A percentile compares a stretch with the other conserved stretches of the same genome.
Conservation (phyloP, 2,329 filamentous ascomycete genomes). For the Colletotrichum sp. region DNA sequence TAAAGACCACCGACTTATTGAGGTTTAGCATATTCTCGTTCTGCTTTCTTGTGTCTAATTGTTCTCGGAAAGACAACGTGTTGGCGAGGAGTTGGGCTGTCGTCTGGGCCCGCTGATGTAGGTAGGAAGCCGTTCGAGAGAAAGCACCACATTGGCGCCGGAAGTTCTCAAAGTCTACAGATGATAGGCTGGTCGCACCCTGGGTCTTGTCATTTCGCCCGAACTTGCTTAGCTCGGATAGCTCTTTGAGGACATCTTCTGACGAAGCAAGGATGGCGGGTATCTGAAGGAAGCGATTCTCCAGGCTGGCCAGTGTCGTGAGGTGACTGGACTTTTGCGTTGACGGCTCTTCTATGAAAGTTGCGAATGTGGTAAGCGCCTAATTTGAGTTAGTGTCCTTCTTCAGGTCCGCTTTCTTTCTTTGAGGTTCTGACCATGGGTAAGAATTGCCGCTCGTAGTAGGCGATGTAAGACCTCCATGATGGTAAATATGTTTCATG, state of each 20-base stretch:
- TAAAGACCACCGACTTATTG: slow-evolving; percentile 36
- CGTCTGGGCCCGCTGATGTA: slow-evolving; percentile 28
- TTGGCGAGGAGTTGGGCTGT: slow-evolving; percentile 30
- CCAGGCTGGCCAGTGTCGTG: neutral
- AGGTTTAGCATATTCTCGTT: slow-evolving; percentile 33
- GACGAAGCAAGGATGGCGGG: neutral
- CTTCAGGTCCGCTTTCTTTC: too few relatives aligned
- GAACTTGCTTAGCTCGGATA: neutral
- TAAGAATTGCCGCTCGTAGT: neutral
- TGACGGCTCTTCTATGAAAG: neutral
- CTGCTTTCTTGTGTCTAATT: slow-evolving; percentile 34
- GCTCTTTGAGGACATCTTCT: slow-evolving; percentile 8
- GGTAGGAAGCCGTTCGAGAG: slow-evolving; percentile 25
- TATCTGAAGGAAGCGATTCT: neutral
- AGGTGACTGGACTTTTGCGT: neutral
- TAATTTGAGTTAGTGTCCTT: neutral
- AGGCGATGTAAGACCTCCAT: neutral
- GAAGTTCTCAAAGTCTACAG: slow-evolving; percentile 12
- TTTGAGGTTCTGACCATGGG: neutral
- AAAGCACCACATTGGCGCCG: slow-evolving; percentile 21
- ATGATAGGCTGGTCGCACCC: fast-evolving
- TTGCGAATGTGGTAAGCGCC: neutral
- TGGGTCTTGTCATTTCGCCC: neutral
- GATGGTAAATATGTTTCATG: neutral
- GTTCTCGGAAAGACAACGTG: slow-evolving; percentile 33